phyloP scores from a whole-genome alignment of 108 stramenopile genomes.

The Nitzschia inconspicua region DNA sequence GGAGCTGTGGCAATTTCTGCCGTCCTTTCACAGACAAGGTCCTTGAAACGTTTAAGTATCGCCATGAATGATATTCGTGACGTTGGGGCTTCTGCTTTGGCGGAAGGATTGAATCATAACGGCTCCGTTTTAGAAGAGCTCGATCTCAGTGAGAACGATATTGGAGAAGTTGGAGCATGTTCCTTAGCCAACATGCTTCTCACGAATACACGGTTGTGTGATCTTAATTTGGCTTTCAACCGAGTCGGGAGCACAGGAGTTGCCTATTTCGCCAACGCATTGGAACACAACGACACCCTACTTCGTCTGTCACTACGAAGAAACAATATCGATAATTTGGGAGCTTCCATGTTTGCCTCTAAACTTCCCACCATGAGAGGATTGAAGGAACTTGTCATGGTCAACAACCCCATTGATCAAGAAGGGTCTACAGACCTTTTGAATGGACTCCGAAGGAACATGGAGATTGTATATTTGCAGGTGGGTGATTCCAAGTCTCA shows the following conservation, averaged over 20 bases:
- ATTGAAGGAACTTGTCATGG: conserved; percentile 13
- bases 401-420: conserved; percentile 1
- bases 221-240: conserved; percentile 25
- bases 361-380: conserved; percentile 12
- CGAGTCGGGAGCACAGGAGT: conserved; percentile 8
- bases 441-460: conserved; percentile 12
- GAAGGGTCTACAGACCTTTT: conserved; percentile 3
- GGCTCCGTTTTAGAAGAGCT: not conserved
- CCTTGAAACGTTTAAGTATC: conserved; percentile 7
- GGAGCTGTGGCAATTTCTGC: conserved; percentile 18
- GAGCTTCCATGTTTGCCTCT: conserved; percentile 9
- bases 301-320: not conserved
- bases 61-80: not conserved
- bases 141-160: conserved; percentile 18
- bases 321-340: conserved; percentile 5
- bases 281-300: conserved; percentile 9
- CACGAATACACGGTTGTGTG: conserved; percentile 5
- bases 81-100: not conserved
- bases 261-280: not conserved
- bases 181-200: conserved; percentile 12
- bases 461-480: conserved; percentile 22
- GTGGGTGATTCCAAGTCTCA: not conserved
- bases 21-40: conserved; percentile 8
- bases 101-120: conserved; percentile 7
- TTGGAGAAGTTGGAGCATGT: not conserved